A percentile compares a stretch with the other conserved stretches of the same genome.
phyloP scores from a whole-genome alignment of 179 eudicot species.

The Beta lomatogona region DNA sequence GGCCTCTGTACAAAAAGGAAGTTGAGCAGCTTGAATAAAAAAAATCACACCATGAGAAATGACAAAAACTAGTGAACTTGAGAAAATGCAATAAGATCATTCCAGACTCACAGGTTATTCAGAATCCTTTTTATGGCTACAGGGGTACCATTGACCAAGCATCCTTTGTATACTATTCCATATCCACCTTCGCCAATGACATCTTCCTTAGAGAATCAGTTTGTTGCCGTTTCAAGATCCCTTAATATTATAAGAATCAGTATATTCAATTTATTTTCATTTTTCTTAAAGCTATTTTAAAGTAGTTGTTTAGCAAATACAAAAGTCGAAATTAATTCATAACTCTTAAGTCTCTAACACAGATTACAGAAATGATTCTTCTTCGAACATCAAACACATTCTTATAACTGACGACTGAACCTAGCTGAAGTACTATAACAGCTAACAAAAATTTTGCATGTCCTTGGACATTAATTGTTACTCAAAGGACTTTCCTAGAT shows the following conservation, averaged over 20 bases:
- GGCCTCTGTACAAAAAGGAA: constrained; percentile 59
- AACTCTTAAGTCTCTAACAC: too few relatives aligned
- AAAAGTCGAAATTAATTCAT: too few relatives aligned
- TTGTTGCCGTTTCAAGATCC: constrained; percentile 86
- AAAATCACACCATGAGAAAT: constrained; percentile 2
- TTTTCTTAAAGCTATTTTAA: too few relatives aligned
- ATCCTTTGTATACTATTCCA: constrained; percentile 86
- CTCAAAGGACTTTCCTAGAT: neutral
- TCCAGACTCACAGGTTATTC: constrained; percentile 73
- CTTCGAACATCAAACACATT: too few relatives aligned
- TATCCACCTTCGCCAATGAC: constrained; percentile 97
- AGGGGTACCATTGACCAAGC: constrained; percentile 72
- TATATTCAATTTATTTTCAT: too few relatives aligned
- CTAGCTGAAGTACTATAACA: too few relatives aligned
- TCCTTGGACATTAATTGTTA: too few relatives aligned
- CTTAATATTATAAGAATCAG: constrained; percentile 23
- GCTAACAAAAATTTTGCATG: too few relatives aligned
- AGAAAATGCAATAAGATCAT: constrained; percentile 17
- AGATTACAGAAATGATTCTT: too few relatives aligned
- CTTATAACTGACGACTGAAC: too few relatives aligned
- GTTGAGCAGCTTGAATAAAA: constrained; percentile 21
- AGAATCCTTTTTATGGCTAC: constrained; percentile 93
- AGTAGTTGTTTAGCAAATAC: too few relatives aligned
- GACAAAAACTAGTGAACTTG: constrained; percentile 5
- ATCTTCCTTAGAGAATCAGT: constrained; percentile 86